Evolutionary conservation across 176 grass and related monocot species (phyloP), one percentile per base, ranked within the genome.

Genomic region (Oryza coarctata): DNA sequence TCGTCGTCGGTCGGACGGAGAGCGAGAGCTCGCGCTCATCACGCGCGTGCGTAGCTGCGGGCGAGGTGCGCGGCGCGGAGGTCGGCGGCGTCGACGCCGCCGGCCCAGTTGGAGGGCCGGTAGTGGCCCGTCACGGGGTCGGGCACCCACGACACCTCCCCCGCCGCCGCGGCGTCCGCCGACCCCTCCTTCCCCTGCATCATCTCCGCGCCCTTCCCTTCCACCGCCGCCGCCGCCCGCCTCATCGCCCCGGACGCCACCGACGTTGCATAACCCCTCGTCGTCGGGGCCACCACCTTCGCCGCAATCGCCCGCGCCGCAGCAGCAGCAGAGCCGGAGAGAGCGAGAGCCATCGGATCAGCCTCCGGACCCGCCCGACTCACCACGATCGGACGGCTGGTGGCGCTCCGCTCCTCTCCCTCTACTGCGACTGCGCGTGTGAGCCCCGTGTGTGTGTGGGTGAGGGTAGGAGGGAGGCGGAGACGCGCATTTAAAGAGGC

Each of bases 101-200:
- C 74, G 6, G 64, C 33, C 34, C 73, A 78, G 74, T 87, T 94
- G 55, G 73, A 23, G 20, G 92, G 92, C 61, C 89, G 80, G 89
- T 92, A 94, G 84, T 94, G 88, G 0, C 92, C 92, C 2, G 89
- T 94, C 3, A 94, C 86, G 17, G 92, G 92, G 82, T 94, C 92
- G 0, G 92, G 92, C 6, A 92, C 77, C 92, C 92, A 94, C 1
- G 92, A 75, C 8, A 67, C 67, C 75, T 81, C 77, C 15, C n/a
- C 30, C 18, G 58, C 31, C 10, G 79, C 77, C 34, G 68, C 20
- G 36, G 27, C 73, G 31, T 77, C 71, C 8, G n/a, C n/a, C 8
- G 55, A 25, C 22, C 55, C 55, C 22, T 91, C 71, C 86, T 84
- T 85, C 25, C 79, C 75, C 83, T 86, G 79, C 50, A n/a, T 45